Base-by-base conservation (phyloP, 306 rosid species). In the Cucurbita argyrosperma region DNA sequence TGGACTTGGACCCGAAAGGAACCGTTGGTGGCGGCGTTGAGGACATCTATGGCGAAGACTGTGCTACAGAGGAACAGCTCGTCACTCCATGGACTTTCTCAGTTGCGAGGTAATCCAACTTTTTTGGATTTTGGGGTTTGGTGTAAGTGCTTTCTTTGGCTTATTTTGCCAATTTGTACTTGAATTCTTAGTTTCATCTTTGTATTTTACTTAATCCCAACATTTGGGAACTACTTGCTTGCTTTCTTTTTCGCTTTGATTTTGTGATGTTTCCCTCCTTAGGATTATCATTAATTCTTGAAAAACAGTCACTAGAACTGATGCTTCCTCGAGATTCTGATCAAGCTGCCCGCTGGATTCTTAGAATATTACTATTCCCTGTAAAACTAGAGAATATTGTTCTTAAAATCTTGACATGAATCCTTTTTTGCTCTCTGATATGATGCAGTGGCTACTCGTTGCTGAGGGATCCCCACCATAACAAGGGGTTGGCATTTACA, bases 381-480 rank as follows among this genome's bases (percentile, higher is more conserved):
- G 54, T 21, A 42, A 45, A 66, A 19, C 23, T 46, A 58, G 54
- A 47, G 57, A 47, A 47, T 23, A 4, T 47, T 47, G 0, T 52
- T 52, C 59, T 3, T 30, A 30, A 30, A 30, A 30, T 30, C 35
- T 30, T 30, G 35, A 30, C 35, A 50, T 15, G 19, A 35, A 23
- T 47, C 19, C 39, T 50, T 49, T 50, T 6, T 12, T 66, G 1
- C 54, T 16, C 4, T 16, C 42, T 76, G 42, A 45, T 79, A 61
- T 51, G 74, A 4, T 79, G 81, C 83, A 94, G 99, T 84, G 99
- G 99, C 0, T 91, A 82, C 78, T 81, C 91, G 58, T 77, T 94
- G 89, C 85, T 94, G 55, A 94, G 99, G 75, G 99, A 94, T 82
- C 99, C 99, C 21, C 99, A 89, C 19, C 88, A 94, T 83, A 91